A percentile compares a stretch with the other conserved stretches of the same genome.
Conservation (phyloP, 2,329 filamentous ascomycete genomes). For the Fusarium anguioides region DNA sequence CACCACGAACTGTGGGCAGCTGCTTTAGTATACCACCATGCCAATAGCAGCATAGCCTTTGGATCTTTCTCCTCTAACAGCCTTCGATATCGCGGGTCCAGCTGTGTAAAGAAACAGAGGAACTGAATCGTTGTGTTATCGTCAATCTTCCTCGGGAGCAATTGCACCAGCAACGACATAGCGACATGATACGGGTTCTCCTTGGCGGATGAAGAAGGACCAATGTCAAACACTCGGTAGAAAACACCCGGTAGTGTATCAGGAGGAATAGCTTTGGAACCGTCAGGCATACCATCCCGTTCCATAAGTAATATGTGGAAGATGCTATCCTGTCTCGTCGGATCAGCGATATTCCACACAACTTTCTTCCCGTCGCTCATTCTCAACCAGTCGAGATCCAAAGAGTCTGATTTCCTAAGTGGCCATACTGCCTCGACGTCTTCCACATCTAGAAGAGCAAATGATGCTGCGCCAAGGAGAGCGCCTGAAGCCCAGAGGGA, state of each 20-base stretch:
- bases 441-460: conserved; percentile 57
- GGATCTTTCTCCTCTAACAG: conserved; percentile 64
- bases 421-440: conserved; percentile 66
- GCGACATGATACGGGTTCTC: conserved; percentile 50
- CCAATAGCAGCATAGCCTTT: conserved; percentile 64
- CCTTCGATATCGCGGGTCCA: conserved; percentile 56
- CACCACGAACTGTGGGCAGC: conserved; percentile 59
- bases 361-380: conserved; percentile 66
- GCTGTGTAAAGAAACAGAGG: conserved; percentile 59
- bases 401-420: conserved; percentile 53
- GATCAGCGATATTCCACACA: conserved; percentile 63
- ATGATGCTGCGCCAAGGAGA: conserved; percentile 58
- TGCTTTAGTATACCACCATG: conserved; percentile 66
- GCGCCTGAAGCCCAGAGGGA: conserved; percentile 60
- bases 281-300: conserved; percentile 14
- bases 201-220: conserved; percentile 29
- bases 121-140: conserved; percentile 58
- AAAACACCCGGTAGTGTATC: conserved; percentile 49
- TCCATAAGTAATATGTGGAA: conserved; percentile 52
- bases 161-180: conserved; percentile 52
- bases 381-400: conserved; percentile 68
- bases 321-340: conserved; percentile 58
- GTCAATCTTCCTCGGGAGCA: conserved; percentile 51
- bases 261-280: conserved; percentile 15
- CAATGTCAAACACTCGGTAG: conserved; percentile 44